Percentiles rank a stretch among this genome's conserved stretches.
Conservation (phyloP, 345 rosid genomes). For the Boechera stricta region DNA sequence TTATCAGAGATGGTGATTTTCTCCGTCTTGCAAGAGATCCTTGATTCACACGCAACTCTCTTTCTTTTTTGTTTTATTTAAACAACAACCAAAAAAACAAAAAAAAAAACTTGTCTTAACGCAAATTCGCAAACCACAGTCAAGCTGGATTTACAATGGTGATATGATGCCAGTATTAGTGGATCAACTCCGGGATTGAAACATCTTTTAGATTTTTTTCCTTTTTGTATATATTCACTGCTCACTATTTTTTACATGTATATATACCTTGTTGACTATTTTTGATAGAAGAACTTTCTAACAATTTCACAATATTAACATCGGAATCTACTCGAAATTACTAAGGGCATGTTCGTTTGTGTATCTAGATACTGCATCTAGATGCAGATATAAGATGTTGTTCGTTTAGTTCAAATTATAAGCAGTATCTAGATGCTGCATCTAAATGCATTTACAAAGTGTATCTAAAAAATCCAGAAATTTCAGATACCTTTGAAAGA, state of each 20-base stretch:
- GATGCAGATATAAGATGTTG: no score
- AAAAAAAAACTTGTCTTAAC: not conserved
- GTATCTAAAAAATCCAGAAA: no score
- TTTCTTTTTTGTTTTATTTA: not conserved
- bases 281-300: not conserved
- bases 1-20: constrained; percentile 83
- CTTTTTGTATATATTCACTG: not conserved
- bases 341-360: no score
- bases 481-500: no score
- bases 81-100: not conserved
- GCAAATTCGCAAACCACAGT: not conserved
- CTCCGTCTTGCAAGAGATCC: constrained; percentile 57
- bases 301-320: not conserved
- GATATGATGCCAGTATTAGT: not conserved
- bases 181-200: not conserved
- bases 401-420: no score
- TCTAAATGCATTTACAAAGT: no score
- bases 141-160: not conserved
- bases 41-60: constrained; percentile 34
- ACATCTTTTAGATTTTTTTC: not conserved
- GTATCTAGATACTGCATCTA: no score
- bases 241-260: constrained; percentile 1
- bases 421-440: no score
- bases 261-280: not conserved
- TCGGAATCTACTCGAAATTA: not conserved